Evolutionary conservation across 2,329 filamentous ascomycete species (phyloP), one percentile per base, ranked within the genome.

Genomic region (Penicillium thymicola): DNA sequence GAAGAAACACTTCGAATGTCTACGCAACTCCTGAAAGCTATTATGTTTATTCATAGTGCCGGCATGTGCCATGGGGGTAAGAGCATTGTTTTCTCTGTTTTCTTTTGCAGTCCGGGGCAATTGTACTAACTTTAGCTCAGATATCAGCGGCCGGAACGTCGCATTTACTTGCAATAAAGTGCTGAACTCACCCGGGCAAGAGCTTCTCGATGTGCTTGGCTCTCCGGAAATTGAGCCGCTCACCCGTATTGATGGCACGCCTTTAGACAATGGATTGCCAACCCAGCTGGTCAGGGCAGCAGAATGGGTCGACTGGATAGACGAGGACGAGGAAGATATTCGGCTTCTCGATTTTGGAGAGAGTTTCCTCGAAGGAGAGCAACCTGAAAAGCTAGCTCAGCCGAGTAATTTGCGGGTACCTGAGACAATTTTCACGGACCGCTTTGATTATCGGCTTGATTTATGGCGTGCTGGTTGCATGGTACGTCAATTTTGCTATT

Each of bases 21-120:
- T 34, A 64, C 44, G 16, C 67, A 73, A 56, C 50, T 70, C 40
- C 56, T 68, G 6, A 52, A 69, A 56, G 67, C 61, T 37, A n/a
- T 72, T 18, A 57, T 55, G 3, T 68, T 65, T 16, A 61, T 73
- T 40, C 68, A 73, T 34, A 52, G 60, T 51, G 54, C 57, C 25
- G 67, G 67, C 21, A 66, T 71, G 46, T 62, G 64, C 11, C 67
- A 72, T 65, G 69, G 70, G 51, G 70, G 70, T 72, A 58, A 65
- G 60, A 14, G 9, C 11, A 21, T 55, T 36, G 21, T 25, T 6
- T 25, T 5, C 6, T 25, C 4, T 25, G 5, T 25, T 25, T 6
- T 27, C 7, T 27, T 27, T 27, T 14, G 2, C 21, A 21, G 21
- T 45, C 41, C 41, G 25, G n/a, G n/a, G 36, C 30, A 2, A 54